Percentiles rank a stretch among this genome's conserved stretches.
Evolutionary conservation across 148 eudicot genomes (phyloP).

Genomic region (Silene latifolia): DNA sequence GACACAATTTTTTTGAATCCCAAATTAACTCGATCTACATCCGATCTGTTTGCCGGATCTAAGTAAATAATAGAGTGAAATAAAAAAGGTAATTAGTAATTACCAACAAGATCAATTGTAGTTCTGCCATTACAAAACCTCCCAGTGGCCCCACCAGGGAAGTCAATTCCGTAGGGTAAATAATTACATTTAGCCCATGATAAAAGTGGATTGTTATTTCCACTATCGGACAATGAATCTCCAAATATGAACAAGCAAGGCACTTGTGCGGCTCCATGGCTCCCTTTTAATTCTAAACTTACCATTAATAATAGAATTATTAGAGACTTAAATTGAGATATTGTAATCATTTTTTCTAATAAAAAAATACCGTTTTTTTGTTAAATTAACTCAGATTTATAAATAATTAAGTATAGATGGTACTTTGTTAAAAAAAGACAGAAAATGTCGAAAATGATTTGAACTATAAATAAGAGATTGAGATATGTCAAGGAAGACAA

Average conservation of each 20-base stretch:
- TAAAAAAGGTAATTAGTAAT: background rate
- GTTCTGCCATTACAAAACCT: constrained; percentile 46
- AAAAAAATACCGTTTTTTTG: too few relatives aligned
- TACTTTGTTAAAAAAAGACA: background rate
- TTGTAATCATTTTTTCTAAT: background rate
- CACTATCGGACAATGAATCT: constrained; percentile 51
- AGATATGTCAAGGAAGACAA: too few relatives aligned
- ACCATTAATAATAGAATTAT: background rate
- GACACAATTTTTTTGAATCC: too few relatives aligned
- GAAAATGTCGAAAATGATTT: background rate
- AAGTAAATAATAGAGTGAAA: too few relatives aligned
- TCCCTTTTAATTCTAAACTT: constrained; percentile 4
- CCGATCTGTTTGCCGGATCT: too few relatives aligned
- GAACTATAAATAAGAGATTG: background rate
- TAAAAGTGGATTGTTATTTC: constrained; percentile 38
- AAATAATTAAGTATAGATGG: too few relatives aligned
- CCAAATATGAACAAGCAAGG: constrained; percentile 56
- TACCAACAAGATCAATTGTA: constrained; percentile 44
- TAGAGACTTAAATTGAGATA: background rate
- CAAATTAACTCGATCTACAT: too few relatives aligned
- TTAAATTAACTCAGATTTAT: too few relatives aligned
- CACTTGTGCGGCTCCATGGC: constrained; percentile 21
- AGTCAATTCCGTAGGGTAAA: constrained; percentile 51
- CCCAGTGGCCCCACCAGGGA: constrained; percentile 41
- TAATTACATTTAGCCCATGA: constrained; percentile 44